Evolutionary conservation across 1,284 basidiomycete species (phyloP), one percentile per base, ranked within the genome.

Genomic region (Ustilago xerochloae): DNA sequence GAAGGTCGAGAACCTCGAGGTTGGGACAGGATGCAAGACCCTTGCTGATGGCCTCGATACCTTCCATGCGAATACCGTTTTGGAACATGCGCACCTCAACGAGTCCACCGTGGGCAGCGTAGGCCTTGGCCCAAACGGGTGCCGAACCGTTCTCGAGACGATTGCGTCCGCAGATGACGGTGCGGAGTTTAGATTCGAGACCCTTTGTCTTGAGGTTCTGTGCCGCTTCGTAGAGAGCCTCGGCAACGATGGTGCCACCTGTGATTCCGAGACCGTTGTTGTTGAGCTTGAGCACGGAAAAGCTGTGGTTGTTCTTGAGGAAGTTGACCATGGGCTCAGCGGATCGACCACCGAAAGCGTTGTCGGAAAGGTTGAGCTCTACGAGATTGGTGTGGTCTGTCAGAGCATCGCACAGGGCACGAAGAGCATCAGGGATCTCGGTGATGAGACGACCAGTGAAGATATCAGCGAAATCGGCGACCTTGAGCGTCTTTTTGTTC

Each of bases 181-280:
- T 90, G 56, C 89, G 89, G 43, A 99, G 87, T 73, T 91, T 90
- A 30, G 91, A 91, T 50, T 86, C 85, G 80, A 90, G 88, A 20
- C 91, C 91, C 61, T 89, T 89, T 24, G 87, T 87, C 79, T 90
- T 89, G 69, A 89, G 89, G 58, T 91, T 87, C 60, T 88, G 86
- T 2, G 94, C 95, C 33, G 93, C 93, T 73, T 89, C 89, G 41
- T 89, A 86, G 12, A 99, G 87, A 13, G 97, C 97, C 54, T 90
- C 88, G 38, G 97, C 93, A 75, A 99, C 90, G 78, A 92, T 90
- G 22, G 87, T 87, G 39, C 96, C 97, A 26, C 95, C 97, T 10
- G 89, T 90, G 24, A 93, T 91, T n/a, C 97, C 97, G 32, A 99
- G 89, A 30, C 96, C 96, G 85, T 98, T 99, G 88, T 99, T 99